Evolutionary conservation across 768 basidiomycete genomes (phyloP).

Genomic region (Tylopilus felleus): DNA sequence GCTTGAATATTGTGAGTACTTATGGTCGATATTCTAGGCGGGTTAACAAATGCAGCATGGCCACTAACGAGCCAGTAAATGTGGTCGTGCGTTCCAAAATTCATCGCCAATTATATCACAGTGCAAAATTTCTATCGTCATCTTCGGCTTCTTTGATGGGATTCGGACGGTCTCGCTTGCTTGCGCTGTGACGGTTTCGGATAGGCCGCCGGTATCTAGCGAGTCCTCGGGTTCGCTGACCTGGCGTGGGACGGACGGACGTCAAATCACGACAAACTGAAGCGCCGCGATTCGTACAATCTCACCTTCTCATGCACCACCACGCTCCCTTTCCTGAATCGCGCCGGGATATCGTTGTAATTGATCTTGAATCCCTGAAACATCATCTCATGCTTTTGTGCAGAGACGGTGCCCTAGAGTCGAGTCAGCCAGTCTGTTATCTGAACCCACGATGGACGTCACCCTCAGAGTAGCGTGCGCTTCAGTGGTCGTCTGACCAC

Average conservation of each 20-base stretch:
- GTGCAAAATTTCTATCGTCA: conserved; percentile 59
- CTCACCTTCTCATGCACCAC: conserved; percentile 64
- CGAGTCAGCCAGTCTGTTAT: conserved; percentile 9
- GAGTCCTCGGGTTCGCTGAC: conserved; percentile 3
- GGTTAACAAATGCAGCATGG: not conserved
- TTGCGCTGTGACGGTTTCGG: not conserved
- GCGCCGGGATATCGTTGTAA: conserved; percentile 71
- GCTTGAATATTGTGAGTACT: not conserved
- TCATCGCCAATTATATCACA: conserved; percentile 80
- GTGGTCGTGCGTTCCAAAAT: conserved; percentile 70
- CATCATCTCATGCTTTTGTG: conserved; percentile 89
- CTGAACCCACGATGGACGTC: conserved; percentile 8
- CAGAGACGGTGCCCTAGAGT: conserved; percentile 79
- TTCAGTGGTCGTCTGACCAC: conserved; percentile 71
- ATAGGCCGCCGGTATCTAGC: not conserved
- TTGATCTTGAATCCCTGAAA: conserved; percentile 81
- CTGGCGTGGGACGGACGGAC: not conserved
- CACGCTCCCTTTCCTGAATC: conserved; percentile 84
- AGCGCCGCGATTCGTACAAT: not conserved
- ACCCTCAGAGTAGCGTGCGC: conserved; percentile 83
- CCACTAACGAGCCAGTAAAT: conserved; percentile 39
- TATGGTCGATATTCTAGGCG: no score
- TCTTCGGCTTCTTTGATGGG: conserved; percentile 33
- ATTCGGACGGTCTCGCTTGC: conserved; percentile 6
- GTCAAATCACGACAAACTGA: not conserved